Conservation (phyloP, 805 yeast genomes). For the Wickerhamomyces bovis region DNA sequence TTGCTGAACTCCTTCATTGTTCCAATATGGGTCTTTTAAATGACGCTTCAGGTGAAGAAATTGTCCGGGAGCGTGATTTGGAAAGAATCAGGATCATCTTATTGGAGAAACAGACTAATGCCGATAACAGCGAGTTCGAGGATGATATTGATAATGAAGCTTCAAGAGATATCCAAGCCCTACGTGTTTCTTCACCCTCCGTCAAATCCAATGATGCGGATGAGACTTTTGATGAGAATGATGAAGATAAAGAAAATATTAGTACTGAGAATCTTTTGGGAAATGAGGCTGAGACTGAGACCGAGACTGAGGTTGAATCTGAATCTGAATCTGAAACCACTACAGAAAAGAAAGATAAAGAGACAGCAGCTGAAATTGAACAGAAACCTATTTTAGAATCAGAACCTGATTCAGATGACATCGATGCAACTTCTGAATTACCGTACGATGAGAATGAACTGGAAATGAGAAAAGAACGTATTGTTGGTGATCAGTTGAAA, state of each 20-base stretch:
- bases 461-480: conserved; percentile 49
- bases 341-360: conserved; percentile 11
- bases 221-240: conserved; percentile 7
- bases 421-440: conserved; percentile 22
- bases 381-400: conserved; percentile 16
- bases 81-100: conserved; percentile 51
- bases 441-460: conserved; percentile 34
- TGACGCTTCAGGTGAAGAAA: conserved; percentile 62
- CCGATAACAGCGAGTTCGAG: conserved; percentile 16
- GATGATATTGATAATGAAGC: conserved; percentile 30
- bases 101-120: conserved; percentile 21
- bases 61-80: conserved; percentile 62
- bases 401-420: conserved; percentile 23
- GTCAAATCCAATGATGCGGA: conserved; percentile 1
- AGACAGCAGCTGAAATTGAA: background rate
- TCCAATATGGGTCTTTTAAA: conserved; percentile 94
- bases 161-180: conserved; percentile 20
- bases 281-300: conserved; percentile 1
- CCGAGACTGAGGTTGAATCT: too few species aligned
- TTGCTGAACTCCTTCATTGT: conserved; percentile 93
- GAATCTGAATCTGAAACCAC: too few species aligned
- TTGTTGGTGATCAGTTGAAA: conserved; percentile 84
- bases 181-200: conserved; percentile 12
- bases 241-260: conserved; percentile 9
- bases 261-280: conserved; percentile 15